These are phyloP conservation scores for Cucurbita ficifolia DNA, from an alignment of 306 rosid species.

Conservation along the genomic window DNA sequence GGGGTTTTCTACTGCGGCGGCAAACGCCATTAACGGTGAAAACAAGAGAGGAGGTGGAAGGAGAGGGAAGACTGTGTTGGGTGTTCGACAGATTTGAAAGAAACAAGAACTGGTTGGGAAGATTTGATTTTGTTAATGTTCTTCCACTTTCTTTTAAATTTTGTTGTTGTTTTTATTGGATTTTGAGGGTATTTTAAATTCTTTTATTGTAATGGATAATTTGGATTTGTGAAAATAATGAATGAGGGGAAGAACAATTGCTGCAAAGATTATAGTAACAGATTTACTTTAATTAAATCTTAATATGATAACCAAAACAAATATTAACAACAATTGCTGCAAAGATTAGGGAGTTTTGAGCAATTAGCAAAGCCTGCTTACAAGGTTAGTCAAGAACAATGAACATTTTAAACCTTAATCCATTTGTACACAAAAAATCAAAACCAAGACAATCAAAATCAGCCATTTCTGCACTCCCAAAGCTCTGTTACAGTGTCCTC, in stretches of 20 bases:
- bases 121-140: not conserved
- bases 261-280: not conserved
- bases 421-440: not conserved
- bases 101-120: not conserved
- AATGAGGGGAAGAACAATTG: not conserved
- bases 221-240: not conserved
- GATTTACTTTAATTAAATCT: no score
- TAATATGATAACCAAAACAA: no score
- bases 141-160: not conserved
- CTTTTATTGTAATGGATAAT: not conserved
- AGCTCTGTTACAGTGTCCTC: constrained; percentile 50
- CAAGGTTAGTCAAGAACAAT: not conserved
- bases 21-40: constrained; percentile 52
- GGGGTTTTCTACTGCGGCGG: constrained; percentile 44
- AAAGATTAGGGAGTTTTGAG: not conserved
- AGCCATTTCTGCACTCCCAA: not conserved
- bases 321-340: not conserved
- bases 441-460: not conserved
- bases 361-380: not conserved
- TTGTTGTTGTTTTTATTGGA: not conserved
- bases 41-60: constrained; percentile 34
- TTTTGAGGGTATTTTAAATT: not conserved
- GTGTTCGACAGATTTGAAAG: constrained; percentile 32
- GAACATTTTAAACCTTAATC: not conserved
- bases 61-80: constrained; percentile 35